These are phyloP conservation scores for Diaporthe ilicicola DNA, from an alignment of 2,329 filamentous ascomycete genomes.

Conservation along the genomic window DNA sequence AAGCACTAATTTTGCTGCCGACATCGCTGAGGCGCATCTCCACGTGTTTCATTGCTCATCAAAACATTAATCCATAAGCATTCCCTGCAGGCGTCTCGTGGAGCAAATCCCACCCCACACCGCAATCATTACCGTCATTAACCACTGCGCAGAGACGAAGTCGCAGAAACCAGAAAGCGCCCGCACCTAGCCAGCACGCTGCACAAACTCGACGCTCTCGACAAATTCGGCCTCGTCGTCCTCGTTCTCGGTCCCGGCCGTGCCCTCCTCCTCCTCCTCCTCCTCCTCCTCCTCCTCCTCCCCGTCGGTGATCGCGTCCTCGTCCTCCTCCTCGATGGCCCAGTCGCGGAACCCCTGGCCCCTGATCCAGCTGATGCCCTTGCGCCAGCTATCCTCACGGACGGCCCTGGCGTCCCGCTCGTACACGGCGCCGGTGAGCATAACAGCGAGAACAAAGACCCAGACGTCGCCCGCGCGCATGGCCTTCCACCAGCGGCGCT, in stretches of 20 bases:
- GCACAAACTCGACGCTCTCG: constrained; percentile 9
- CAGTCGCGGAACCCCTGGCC: constrained; percentile 81
- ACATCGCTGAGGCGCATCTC: no score
- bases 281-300: constrained; percentile 44
- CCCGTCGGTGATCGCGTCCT: constrained; percentile 42
- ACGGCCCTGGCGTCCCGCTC: constrained; percentile 76
- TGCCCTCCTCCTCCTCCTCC: constrained; percentile 42
- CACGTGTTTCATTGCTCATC: no score
- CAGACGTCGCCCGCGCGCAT: constrained; percentile 84
- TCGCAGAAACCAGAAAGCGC: not conserved
- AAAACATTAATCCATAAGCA: no score
- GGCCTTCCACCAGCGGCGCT: constrained; percentile 87
- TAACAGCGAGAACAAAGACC: constrained; percentile 82
- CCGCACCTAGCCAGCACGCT: not conserved
- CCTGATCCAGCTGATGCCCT: constrained; percentile 76
- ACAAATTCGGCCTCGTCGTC: constrained; percentile 35
- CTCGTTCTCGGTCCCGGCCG: constrained; percentile 43
- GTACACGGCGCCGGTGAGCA: constrained; percentile 79
- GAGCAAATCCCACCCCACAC: not conserved
- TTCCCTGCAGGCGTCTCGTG: not conserved
- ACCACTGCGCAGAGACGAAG: not conserved
- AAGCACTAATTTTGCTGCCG: no score
- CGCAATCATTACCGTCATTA: not conserved
- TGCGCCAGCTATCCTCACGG: constrained; percentile 72
- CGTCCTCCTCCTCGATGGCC: constrained; percentile 55